Percentiles rank a stretch among this genome's conserved stretches.
These are phyloP conservation scores for Torulaspora indica DNA, from an alignment of 805 yeast species.

Conservation along the genomic window DNA sequence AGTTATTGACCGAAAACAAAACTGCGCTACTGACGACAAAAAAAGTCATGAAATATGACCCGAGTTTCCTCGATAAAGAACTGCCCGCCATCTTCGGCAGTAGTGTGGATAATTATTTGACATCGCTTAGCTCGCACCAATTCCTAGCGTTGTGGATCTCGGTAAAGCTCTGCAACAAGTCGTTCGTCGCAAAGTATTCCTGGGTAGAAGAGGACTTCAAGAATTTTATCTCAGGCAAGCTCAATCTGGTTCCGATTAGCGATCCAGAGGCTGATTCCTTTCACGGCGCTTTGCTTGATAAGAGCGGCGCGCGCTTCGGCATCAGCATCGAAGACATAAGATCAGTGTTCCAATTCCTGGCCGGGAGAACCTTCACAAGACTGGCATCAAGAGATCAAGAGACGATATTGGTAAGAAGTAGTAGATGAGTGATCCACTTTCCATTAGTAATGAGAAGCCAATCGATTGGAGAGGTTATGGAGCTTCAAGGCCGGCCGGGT, in stretches of 20 bases:
- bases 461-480: background rate
- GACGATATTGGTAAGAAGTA: constrained; percentile 20
- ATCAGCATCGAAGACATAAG: constrained; percentile 11
- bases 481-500: background rate
- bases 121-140: constrained; percentile 44
- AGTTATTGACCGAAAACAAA: constrained; percentile 42
- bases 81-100: constrained; percentile 45
- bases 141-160: constrained; percentile 39
- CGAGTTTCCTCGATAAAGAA: constrained; percentile 44
- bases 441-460: background rate
- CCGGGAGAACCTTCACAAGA: constrained; percentile 23
- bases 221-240: background rate
- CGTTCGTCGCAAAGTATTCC: constrained; percentile 16
- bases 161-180: constrained; percentile 13
- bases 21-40: constrained; percentile 45
- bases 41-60: constrained; percentile 49
- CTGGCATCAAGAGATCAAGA: constrained; percentile 21
- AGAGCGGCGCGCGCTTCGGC: background rate
- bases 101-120: constrained; percentile 43
- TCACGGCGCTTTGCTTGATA: constrained; percentile 12
- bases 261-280: constrained; percentile 8
- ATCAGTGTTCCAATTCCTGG: constrained; percentile 18
- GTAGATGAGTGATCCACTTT: background rate
- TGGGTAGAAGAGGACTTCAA: constrained; percentile 19
- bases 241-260: background rate